These are phyloP conservation scores for Gynochthodes officinalis DNA, from an alignment of 257 asterid genomes.

Conservation along the genomic window DNA sequence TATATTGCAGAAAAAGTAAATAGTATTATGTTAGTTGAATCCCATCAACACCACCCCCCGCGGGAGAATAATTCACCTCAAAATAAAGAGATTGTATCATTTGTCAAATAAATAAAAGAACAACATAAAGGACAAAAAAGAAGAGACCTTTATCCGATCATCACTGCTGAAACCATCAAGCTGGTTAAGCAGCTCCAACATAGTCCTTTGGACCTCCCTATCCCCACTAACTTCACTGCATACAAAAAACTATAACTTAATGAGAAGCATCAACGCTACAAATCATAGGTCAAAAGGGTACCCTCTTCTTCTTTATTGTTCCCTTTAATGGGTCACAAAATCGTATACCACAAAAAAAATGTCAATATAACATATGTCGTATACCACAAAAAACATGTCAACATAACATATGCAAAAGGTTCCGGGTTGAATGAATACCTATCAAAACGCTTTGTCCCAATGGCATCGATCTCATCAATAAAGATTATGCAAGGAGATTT, in stretches of 20 bases:
- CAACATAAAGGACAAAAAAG: background rate
- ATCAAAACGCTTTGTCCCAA: slow-evolving; percentile 89
- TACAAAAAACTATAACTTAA: slow-evolving; percentile 11
- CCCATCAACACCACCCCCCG: too few species aligned
- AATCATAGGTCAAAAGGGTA: background rate
- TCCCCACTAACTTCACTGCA: slow-evolving; percentile 95
- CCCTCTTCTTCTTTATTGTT: too few species aligned
- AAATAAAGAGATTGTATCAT: background rate
- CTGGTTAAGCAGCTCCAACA: slow-evolving; percentile 90
- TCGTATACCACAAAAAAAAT: background rate
- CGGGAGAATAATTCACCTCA: background rate
- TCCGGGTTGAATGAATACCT: slow-evolving; percentile 35
- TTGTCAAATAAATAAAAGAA: background rate
- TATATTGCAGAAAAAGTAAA: background rate
- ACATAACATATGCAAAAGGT: background rate
- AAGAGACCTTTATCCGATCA: slow-evolving; percentile 71
- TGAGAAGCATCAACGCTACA: background rate
- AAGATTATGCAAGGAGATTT: slow-evolving; percentile 93
- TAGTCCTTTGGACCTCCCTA: slow-evolving; percentile 87
- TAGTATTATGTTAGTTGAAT: background rate
- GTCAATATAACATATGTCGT: background rate
- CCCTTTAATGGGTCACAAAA: background rate
- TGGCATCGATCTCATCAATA: slow-evolving; percentile 94
- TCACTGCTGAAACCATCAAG: slow-evolving; percentile 96
- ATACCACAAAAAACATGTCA: background rate